phyloP scores from a whole-genome alignment of 306 rosid genomes.

The Dryas octopetala region DNA sequence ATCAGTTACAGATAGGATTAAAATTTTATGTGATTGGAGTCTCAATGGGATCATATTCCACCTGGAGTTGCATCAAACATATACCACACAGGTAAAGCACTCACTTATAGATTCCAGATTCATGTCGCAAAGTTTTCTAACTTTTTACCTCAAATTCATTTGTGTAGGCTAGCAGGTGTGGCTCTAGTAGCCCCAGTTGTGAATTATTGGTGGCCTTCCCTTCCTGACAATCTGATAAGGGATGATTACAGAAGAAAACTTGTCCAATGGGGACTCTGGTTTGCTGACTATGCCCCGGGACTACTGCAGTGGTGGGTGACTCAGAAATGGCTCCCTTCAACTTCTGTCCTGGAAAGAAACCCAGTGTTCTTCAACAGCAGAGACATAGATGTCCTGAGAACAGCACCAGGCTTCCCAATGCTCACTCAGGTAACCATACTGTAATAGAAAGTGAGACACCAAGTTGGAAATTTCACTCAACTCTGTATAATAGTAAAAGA shows the following conservation, averaged over 20 bases:
- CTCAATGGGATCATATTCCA: conserved; percentile 84
- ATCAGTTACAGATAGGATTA: conserved; percentile 63
- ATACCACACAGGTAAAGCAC: conserved; percentile 75
- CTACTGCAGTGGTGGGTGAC: conserved; percentile 79
- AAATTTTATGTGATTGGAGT: conserved; percentile 86
- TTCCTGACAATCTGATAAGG: conserved; percentile 58
- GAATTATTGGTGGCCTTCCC: conserved; percentile 85
- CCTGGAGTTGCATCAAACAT: conserved; percentile 87
- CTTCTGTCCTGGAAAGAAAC: conserved; percentile 72
- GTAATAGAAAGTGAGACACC: neutral
- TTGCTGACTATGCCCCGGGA: conserved; percentile 63
- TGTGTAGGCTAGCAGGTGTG: conserved; percentile 81
- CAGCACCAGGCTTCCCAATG: conserved; percentile 86
- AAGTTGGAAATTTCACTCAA: neutral
- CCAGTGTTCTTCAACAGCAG: conserved; percentile 69
- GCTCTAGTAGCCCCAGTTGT: conserved; percentile 79
- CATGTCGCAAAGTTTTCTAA: neutral
- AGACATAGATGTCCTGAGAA: conserved; percentile 71
- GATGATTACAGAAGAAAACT: conserved; percentile 72
- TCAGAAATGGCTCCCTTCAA: conserved; percentile 91
- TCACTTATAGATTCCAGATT: conserved; percentile 9
- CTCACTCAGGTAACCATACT: conserved; percentile 61
- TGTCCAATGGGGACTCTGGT: conserved; percentile 44
- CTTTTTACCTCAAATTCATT: conserved; percentile 20
- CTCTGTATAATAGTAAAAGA: neutral